These are phyloP conservation scores for Psilocybe cubensis DNA, from an alignment of 768 basidiomycete species.

Conservation along the genomic window DNA sequence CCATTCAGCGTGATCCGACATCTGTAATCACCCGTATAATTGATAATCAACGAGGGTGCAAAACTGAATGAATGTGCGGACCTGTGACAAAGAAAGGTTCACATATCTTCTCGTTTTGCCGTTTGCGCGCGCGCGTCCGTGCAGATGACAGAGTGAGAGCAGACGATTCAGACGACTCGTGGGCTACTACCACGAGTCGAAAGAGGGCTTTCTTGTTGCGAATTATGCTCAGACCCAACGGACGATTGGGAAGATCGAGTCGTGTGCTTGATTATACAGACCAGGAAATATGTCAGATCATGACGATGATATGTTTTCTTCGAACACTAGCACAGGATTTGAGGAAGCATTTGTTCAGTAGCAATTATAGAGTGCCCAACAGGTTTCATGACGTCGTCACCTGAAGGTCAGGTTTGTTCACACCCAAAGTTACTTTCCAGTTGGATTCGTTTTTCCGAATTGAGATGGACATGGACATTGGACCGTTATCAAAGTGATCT, in stretches of 20 bases:
- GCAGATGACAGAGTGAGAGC: neutral
- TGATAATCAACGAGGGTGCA: constrained; percentile 14
- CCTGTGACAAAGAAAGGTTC: neutral
- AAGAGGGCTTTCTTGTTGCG: neutral
- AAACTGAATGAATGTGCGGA: neutral
- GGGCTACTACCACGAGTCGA: constrained; percentile 1
- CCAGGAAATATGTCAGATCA: neutral
- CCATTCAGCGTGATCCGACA: neutral
- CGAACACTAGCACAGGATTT: neutral
- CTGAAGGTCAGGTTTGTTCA: neutral
- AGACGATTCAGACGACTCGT: neutral
- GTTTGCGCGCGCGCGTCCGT: neutral
- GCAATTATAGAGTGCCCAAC: neutral
- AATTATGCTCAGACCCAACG: neutral
- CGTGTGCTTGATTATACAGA: neutral
- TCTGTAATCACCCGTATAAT: neutral
- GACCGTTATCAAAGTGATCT: too few relatives aligned
- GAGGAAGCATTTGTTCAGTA: neutral
- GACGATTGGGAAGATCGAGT: neutral
- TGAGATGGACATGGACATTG: neutral
- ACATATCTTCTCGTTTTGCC: neutral
- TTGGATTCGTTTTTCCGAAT: neutral
- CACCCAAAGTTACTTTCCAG: neutral
- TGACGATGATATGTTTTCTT: neutral
- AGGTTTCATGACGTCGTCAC: constrained; percentile 7